Conservation (phyloP, 1,139 yeast species). For the Candida dubliniensis region DNA sequence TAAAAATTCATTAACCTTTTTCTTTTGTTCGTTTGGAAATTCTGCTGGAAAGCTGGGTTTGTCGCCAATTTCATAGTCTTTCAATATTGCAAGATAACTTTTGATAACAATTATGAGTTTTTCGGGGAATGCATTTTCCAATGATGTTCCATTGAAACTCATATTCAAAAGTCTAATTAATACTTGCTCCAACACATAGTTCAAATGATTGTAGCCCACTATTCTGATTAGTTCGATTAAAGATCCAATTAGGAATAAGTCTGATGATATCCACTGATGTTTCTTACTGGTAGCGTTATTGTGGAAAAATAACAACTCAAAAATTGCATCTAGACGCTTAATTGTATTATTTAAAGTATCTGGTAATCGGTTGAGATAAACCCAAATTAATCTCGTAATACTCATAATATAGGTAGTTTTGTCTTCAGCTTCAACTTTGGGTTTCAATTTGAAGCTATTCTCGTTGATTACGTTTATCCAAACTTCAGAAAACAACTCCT, state of each 20-base stretch:
- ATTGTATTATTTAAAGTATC: constrained; percentile 88
- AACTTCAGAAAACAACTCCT: constrained; percentile 66
- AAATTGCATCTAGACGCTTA: constrained; percentile 51
- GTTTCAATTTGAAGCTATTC: constrained; percentile 36
- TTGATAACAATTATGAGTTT: constrained; percentile 67
- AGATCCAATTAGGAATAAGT: constrained; percentile 60
- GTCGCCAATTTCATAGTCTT: constrained; percentile 55
- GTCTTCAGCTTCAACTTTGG: constrained; percentile 51
- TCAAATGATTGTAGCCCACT: constrained; percentile 77
- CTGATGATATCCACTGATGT: constrained; percentile 70
- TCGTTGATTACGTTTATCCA: constrained; percentile 75
- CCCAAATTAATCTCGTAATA: constrained; percentile 80
- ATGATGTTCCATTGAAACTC: constrained; percentile 52
- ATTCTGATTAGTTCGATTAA: constrained; percentile 71
- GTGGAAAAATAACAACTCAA: constrained; percentile 52
- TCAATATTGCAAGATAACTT: constrained; percentile 67
- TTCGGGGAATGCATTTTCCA: constrained; percentile 71
- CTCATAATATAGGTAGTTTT: constrained; percentile 65
- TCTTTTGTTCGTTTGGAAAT: constrained; percentile 31
- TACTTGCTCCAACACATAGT: constrained; percentile 75
- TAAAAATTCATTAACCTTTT: constrained; percentile 25
- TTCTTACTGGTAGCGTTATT: constrained; percentile 50
- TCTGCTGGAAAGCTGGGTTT: constrained; percentile 79
- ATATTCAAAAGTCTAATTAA: constrained; percentile 60
- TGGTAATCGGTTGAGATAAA: constrained; percentile 78